Percentiles rank a stretch among this genome's conserved stretches.
Evolutionary conservation across 306 rosid species (phyloP).

Genomic region (Biancaea sappan): DNA sequence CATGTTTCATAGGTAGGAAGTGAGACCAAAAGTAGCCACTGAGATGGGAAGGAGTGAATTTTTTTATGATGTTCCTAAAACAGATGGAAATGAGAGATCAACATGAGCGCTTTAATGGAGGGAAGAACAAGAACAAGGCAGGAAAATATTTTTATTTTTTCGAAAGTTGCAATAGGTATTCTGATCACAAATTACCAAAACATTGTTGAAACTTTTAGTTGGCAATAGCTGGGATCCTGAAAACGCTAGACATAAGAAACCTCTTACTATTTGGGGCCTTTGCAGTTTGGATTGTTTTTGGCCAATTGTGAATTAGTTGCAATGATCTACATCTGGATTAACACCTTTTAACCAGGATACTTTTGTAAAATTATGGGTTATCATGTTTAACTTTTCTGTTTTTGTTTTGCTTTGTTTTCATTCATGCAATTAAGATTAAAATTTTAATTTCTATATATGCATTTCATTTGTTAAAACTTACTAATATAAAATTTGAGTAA

Average conservation of each 20-base stretch:
- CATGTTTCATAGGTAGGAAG: neutral
- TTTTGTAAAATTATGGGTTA: neutral
- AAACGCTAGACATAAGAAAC: no score
- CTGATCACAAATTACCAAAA: neutral
- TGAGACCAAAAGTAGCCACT: neutral
- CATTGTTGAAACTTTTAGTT: neutral
- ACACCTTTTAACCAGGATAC: neutral
- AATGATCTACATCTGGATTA: neutral
- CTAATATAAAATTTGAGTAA: no score
- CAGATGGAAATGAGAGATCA: neutral
- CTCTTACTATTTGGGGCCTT: neutral
- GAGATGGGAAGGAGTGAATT: neutral
- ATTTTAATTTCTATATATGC: no score
- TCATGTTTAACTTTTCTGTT: conserved; percentile 6
- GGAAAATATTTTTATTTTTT: neutral
- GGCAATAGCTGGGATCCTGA: no score
- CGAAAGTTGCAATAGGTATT: neutral
- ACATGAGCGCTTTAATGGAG: neutral
- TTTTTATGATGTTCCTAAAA: neutral
- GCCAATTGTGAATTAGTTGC: neutral
- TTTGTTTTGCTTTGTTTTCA: no score
- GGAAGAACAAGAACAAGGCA: neutral
- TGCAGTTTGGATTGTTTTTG: neutral
- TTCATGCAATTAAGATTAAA: neutral
- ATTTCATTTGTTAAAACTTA: neutral